A percentile compares a stretch with the other conserved stretches of the same genome.
Evolutionary conservation across 805 yeast species (phyloP).

Genomic region (Saturnispora galanensis): DNA sequence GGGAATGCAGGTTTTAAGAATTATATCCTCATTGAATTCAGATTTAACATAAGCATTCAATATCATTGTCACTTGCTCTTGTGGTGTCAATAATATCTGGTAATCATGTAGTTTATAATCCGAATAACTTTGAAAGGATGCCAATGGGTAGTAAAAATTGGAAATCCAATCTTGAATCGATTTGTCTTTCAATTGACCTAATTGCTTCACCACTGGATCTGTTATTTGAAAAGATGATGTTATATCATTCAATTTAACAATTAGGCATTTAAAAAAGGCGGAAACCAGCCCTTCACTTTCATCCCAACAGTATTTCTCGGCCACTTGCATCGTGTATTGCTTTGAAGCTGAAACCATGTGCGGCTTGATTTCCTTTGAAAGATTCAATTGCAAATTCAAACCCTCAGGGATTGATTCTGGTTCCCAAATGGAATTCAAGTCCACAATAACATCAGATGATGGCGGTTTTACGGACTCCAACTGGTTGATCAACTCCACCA

Average conservation of each 20-base stretch:
- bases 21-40: constrained; percentile 5
- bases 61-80: constrained; percentile 17
- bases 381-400: neutral
- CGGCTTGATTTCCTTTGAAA: neutral
- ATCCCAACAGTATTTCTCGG: constrained; percentile 5
- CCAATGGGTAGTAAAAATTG: constrained; percentile 18
- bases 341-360: neutral
- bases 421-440: neutral
- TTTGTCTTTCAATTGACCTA: constrained; percentile 6
- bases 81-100: constrained; percentile 10
- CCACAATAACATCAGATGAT: neutral
- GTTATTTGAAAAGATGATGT: constrained; percentile 9
- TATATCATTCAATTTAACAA: constrained; percentile 15
- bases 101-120: constrained; percentile 18
- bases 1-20: constrained; percentile 16
- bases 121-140: constrained; percentile 9
- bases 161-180: constrained; percentile 14
- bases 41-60: constrained; percentile 9
- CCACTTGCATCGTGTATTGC: neutral
- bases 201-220: constrained; percentile 1
- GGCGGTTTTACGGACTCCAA: no score
- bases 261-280: constrained; percentile 17
- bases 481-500: no score
- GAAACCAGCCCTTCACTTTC: constrained; percentile 8
- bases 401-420: neutral